These are phyloP conservation scores for Metschnikowia lachancei DNA, from an alignment of 805 yeast species.

Conservation along the genomic window DNA sequence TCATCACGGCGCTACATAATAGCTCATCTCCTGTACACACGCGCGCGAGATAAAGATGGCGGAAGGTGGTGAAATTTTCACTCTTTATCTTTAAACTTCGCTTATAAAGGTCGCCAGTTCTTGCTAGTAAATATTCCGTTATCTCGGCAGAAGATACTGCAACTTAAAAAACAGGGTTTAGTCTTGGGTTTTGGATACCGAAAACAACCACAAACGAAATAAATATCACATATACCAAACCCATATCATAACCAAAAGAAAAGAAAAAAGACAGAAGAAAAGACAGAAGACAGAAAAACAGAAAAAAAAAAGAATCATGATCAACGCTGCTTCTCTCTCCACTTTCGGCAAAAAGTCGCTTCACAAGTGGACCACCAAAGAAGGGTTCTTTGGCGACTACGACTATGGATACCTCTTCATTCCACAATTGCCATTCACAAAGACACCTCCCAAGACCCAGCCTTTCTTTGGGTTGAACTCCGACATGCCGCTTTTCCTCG, in stretches of 20 bases:
- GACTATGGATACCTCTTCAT: slow-evolving; percentile 77
- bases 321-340: slow-evolving; percentile 7
- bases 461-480: slow-evolving; percentile 82
- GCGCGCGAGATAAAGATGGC: neutral
- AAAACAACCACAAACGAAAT: too few species aligned
- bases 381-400: slow-evolving; percentile 84
- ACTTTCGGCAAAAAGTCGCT: slow-evolving; percentile 21
- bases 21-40: slow-evolving; percentile 2
- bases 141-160: neutral
- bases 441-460: slow-evolving; percentile 48
- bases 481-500: slow-evolving; percentile 78
- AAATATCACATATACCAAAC: too few species aligned
- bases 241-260: too few species aligned
- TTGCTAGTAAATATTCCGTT: neutral
- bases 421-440: slow-evolving; percentile 71
- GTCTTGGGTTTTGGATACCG: too few species aligned
- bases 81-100: neutral
- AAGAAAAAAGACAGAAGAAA: too few species aligned
- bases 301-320: neutral
- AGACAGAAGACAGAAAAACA: too few species aligned
- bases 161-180: too few species aligned
- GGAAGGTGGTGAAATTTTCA: slow-evolving; percentile 4
- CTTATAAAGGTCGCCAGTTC: slow-evolving; percentile 5
- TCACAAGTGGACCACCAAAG: slow-evolving; percentile 63
- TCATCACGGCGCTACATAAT: neutral